Conservation (phyloP, 2,329 filamentous ascomycete genomes). For the Diaporthe ampelina region DNA sequence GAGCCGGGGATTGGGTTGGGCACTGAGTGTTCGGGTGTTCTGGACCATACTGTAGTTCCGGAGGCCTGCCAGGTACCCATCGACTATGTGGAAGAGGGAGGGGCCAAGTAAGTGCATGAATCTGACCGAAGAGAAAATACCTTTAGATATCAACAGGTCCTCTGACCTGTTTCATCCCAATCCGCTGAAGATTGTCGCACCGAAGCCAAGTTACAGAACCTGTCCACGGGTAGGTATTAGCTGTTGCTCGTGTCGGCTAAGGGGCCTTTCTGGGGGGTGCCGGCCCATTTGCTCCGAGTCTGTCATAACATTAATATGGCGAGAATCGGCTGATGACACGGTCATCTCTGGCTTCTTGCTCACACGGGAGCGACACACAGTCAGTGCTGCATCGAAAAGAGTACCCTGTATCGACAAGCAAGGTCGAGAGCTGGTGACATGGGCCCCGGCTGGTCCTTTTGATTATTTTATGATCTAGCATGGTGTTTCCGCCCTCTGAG, state of each 20-base stretch:
- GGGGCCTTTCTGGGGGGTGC: no score
- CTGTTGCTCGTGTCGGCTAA: no score
- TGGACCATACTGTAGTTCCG: no score
- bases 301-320: not conserved
- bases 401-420: not conserved
- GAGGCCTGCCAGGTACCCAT: no score
- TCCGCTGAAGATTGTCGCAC: slow-evolving; percentile 6
- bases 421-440: slow-evolving; percentile 1
- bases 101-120: no score
- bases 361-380: not conserved
- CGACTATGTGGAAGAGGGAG: no score
- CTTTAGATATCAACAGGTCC: not conserved
- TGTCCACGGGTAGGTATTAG: not conserved
- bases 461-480: not conserved
- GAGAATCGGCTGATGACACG: slow-evolving; percentile 9
- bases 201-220: not conserved
- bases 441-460: not conserved
- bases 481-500: not conserved
- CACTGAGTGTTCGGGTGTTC: no score
- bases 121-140: no score
- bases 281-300: not conserved
- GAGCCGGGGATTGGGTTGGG: no score
- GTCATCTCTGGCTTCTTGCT: slow-evolving; percentile 4
- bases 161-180: slow-evolving; percentile 5
- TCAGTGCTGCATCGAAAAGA: not conserved